phyloP scores from a whole-genome alignment of 2,329 filamentous ascomycete species.

The Sporothrix variecibatus region DNA sequence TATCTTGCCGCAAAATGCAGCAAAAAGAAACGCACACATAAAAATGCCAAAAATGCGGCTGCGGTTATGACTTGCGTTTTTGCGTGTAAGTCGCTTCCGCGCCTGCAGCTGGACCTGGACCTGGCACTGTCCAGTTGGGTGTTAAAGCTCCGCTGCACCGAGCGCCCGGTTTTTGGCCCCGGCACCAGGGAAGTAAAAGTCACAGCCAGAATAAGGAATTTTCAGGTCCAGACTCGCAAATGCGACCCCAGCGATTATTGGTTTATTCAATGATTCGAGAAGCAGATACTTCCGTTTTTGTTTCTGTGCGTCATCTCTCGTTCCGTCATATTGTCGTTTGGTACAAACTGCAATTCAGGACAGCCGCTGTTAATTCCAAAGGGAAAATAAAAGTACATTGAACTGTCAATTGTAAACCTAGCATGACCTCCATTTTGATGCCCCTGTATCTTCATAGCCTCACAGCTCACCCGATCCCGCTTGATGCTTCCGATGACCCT shows the following conservation, averaged over 20 bases:
- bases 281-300: not conserved
- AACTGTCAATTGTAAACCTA: not conserved
- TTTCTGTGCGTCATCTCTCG: not conserved
- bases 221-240: not conserved
- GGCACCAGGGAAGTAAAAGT: not conserved
- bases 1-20: not conserved
- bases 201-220: too few species aligned
- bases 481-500: not conserved
- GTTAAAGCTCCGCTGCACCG: slow-evolving; percentile 29
- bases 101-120: not conserved
- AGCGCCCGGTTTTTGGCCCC: slow-evolving; percentile 23
- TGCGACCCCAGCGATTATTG: not conserved
- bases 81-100: slow-evolving; percentile 24
- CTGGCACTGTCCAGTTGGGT: not conserved
- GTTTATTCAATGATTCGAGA: not conserved
- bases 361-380: not conserved
- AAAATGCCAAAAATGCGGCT: not conserved
- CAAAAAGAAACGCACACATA: not conserved
- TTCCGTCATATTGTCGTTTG: not conserved
- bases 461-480: not conserved
- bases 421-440: not conserved
- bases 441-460: not conserved
- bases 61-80: not conserved
- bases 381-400: not conserved
- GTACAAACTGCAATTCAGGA: not conserved